Base-by-base conservation (phyloP, 805 yeast species). In the Metschnikowia dekortorum region DNA sequence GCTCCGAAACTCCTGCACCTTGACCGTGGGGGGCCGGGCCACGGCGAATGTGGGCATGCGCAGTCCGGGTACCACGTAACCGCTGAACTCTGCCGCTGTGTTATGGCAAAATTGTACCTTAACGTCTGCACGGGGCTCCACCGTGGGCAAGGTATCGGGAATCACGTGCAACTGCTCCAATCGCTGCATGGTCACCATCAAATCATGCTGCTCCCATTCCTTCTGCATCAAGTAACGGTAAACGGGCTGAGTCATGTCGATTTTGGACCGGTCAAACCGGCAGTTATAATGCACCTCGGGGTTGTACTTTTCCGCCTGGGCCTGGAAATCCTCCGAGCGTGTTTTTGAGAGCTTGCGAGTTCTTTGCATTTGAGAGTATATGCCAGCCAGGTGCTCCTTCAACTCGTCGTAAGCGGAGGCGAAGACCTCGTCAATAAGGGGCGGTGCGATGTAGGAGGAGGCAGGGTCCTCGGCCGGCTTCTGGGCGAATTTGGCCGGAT, bases 61-160 rank as follows among this genome's bases (percentile, higher is more conserved):
- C 28, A 74, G 73, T 41, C 98, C 98, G 13, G 97, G 96, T 53
- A 80, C 85, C 44, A 90, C 68, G 87, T 87, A 83, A 55, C 76
- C 81, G 57, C 79, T 77, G 38, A 85, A 78, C 51, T 79, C 76
- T 4, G 81, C 73, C n/a, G 59, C 56, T 39, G 62, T 59, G 54
- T 82, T 82, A 62, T 84, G 87, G 5, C 90, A 84, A 63, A 91
- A 91, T 68, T 82, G 83, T 41, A 94, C 62, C 41, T 80, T 75
- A 6, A 92, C 87, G 47, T 87, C 89, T 14, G 81, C 92, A 54
- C 76, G 71, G 16, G 98, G 98, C 8, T 79, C 84, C 50, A 94
- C 68, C 2, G 97, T 90, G 29, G 97, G 94, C 66, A 94, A 65
- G 3, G 98, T 91, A 65, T 94, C 99, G 13, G 99, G 99, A 52